phyloP scores from a whole-genome alignment of 345 rosid species.

The Populus pruinosa region DNA sequence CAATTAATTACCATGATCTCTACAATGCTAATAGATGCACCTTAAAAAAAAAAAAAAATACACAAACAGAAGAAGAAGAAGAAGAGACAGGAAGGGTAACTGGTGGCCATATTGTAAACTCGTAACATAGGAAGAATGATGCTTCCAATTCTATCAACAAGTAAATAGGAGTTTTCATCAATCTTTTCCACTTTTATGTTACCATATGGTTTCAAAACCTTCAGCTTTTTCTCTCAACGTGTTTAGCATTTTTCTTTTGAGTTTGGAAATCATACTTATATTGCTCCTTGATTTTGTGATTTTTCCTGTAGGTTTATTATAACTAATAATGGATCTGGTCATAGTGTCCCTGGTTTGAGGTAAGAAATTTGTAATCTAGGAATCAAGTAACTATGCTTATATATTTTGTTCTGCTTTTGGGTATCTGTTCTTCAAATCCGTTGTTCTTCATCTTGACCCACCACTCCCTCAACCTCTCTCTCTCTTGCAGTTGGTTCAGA shows the following conservation, averaged over 20 bases:
- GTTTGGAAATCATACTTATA: neutral
- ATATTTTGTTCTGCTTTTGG: neutral
- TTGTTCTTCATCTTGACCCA: neutral
- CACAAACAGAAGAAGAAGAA: neutral
- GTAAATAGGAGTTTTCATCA: too few relatives aligned
- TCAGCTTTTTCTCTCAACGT: neutral
- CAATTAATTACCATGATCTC: neutral
- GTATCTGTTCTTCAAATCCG: neutral
- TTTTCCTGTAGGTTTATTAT: constrained; percentile 65
- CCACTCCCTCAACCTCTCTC: too few relatives aligned
- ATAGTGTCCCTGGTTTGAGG: constrained; percentile 65
- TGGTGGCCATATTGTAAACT: neutral
- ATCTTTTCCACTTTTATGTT: neutral
- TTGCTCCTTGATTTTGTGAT: neutral
- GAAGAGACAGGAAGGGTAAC: neutral
- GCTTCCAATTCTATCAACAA: too few relatives aligned
- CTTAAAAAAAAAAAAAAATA: neutral
- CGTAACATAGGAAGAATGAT: too few relatives aligned
- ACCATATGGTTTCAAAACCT: neutral
- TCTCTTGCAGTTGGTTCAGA: too few relatives aligned
- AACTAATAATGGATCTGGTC: constrained; percentile 88
- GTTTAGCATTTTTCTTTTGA: neutral
- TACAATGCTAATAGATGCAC: neutral
- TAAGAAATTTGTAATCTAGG: constrained; percentile 25
- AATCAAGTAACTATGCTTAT: neutral